Evolutionary conservation across 2,329 filamentous ascomycete species (phyloP), one percentile per base, ranked within the genome.

Genomic region (Verruconis gallopava): DNA sequence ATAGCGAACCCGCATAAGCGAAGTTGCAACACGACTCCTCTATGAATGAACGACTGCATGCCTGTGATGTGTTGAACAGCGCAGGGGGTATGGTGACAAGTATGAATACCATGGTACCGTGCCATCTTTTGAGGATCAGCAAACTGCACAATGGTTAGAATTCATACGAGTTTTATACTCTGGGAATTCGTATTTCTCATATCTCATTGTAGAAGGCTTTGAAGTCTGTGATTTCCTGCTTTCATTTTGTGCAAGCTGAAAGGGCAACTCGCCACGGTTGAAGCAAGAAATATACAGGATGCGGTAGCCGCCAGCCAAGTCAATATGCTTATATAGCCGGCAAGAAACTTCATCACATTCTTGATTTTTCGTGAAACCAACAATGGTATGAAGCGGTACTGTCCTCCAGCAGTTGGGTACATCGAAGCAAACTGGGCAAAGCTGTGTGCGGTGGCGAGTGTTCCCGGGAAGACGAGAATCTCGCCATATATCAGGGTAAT

Each of bases 121-220:
- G 22, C 34, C 38, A 38, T 20, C 41, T n/a, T 19, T 15, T n/a
- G n/a, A n/a, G n/a, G n/a, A n/a, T n/a, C n/a, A n/a, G n/a, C n/a
- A n/a, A n/a, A n/a, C n/a, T n/a, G n/a, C n/a, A n/a, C n/a, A n/a
- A n/a, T n/a, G n/a, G n/a, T n/a, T n/a, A n/a, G n/a, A n/a, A n/a
- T n/a, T n/a, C n/a, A n/a, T n/a, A n/a, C n/a, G n/a, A n/a, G n/a
- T n/a, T n/a, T n/a, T n/a, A n/a, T n/a, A n/a, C n/a, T n/a, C n/a
- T n/a, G n/a, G 13, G 13, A 17, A 14, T 43, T 68, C 69, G 17
- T 44, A 44, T 3, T 49, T 47, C 0, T 52, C 51, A 17, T 63
- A 47, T 20, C 58, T 65, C 4, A 70, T 51, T 1, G 54, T 44
- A 4, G 60, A 43, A 4, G 62, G 52, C 4, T 58, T 61, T 44